Base-by-base conservation (phyloP, 169 alveolate genomes). In the Plasmodium fragile region DNA sequence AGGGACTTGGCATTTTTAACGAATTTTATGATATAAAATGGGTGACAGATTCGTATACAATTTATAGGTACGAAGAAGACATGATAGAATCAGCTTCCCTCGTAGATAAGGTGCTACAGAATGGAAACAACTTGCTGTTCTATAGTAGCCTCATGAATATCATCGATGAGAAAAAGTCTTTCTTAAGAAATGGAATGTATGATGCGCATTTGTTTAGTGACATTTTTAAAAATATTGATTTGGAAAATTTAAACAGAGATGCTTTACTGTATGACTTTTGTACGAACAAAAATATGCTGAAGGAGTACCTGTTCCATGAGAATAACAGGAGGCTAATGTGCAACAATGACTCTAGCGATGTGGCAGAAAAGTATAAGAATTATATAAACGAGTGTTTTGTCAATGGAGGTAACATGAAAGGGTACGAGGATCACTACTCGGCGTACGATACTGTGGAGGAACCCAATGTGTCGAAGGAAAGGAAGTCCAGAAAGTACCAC, bases 191-290 rank as follows among this genome's bases (percentile, higher is more conserved):
- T 70, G 59, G 49, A 4, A 52, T 84, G 41, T 81, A 92, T 7
- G 90, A 92, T 92, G 55, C 94, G 45, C 94, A 81, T 11, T 70
- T 80, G 53, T 75, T 93, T 84, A 87, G 82, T 25, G 92, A 92
- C 25, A 16, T 70, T 25, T 80, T 89, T 70, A 71, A 92, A 78
- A 79, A 65, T 92, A 72, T 69, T 7, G 83, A 82, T 36, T 0
- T 53, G 16, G 65, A 77, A 4, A 59, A 82, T 79, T 59, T 43
- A 22, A 80, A 79, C 72, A 39, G 77, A 30, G 95, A 70, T 16
- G 39, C 92, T 11, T 10, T 79, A 45, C 70, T 92, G 32, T 72
- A 73, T 65, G 85, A 92, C 72, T 78, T 83, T 34, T 78, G 71
- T 53, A 71, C 92, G 5, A 92, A 92, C 32, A 82, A 81, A 79